Percentiles rank a stretch among this genome's conserved stretches.
Evolutionary conservation across 2,329 filamentous ascomycete genomes (phyloP).

Genomic region (Fusarium keratoplasticum): DNA sequence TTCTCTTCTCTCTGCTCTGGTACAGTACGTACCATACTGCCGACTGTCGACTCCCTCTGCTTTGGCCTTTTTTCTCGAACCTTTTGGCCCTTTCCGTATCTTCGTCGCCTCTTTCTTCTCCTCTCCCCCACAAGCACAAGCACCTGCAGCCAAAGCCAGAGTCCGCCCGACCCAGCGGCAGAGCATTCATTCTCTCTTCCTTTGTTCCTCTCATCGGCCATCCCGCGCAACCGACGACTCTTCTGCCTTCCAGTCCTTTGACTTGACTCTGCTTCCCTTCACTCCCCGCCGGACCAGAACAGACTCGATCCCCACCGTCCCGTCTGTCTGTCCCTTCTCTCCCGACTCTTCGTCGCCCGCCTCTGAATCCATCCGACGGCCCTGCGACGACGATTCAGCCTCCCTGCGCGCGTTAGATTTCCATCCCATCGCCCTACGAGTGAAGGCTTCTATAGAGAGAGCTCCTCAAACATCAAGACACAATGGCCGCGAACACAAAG

Average conservation of each 20-base stretch:
- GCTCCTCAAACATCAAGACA: conserved; percentile 37
- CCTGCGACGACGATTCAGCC: conserved; percentile 29
- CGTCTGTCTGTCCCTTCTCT: conserved; percentile 3
- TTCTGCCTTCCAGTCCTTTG: conserved; percentile 7
- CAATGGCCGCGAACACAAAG: conserved; percentile 53
- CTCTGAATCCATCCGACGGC: conserved; percentile 23
- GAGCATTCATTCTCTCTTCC: conserved; percentile 32
- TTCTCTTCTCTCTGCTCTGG: conserved; percentile 31
- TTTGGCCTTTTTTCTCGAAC: conserved; percentile 39
- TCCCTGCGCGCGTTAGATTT: conserved; percentile 33
- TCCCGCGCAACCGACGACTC: conserved; percentile 22
- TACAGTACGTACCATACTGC: background rate
- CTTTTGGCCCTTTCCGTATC: conserved; percentile 31
- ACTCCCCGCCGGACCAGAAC: background rate
- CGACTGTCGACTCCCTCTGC: conserved; percentile 35
- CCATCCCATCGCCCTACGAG: conserved; percentile 18
- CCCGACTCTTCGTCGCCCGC: conserved; percentile 19
- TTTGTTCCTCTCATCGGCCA: conserved; percentile 32
- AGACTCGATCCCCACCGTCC: conserved; percentile 8
- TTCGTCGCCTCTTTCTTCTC: conserved; percentile 17
- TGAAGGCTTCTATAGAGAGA: conserved; percentile 31
- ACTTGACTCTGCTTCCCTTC: background rate
- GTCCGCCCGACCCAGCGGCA: conserved; percentile 34
- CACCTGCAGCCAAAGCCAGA: conserved; percentile 27
- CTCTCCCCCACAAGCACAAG: conserved; percentile 20